A percentile compares a stretch with the other conserved stretches of the same genome.
phyloP scores from a whole-genome alignment of 225 moss, liverwort and hornwort species.

The Lunularia cruciata region DNA sequence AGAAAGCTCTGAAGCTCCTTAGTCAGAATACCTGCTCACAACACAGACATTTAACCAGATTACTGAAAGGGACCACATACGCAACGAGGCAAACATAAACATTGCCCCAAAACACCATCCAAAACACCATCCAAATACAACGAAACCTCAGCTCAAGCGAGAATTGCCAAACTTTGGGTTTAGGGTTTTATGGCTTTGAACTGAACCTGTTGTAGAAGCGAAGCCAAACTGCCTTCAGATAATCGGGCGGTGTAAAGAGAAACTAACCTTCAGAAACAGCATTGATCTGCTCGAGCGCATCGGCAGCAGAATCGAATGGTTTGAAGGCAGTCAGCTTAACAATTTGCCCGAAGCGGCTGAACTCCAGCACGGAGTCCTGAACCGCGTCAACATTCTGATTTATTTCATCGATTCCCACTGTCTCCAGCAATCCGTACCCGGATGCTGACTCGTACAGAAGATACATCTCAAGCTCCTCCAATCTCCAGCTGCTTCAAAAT shows the following conservation, averaged over 20 bases:
- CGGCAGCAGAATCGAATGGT: constrained; percentile 88
- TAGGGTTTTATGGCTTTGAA: constrained; percentile 16
- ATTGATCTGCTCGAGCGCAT: constrained; percentile 84
- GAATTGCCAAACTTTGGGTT: neutral
- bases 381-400: constrained; percentile 83
- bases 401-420: constrained; percentile 82
- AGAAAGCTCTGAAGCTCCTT: constrained; percentile 72
- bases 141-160: too few species aligned
- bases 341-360: constrained; percentile 79
- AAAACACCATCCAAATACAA: neutral
- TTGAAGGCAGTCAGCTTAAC: constrained; percentile 79
- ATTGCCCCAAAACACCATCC: neutral
- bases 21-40: constrained; percentile 70
- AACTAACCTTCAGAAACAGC: constrained; percentile 78
- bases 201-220: neutral
- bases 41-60: neutral
- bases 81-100: neutral
- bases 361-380: constrained; percentile 81
- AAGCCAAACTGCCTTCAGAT: neutral
- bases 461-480: constrained; percentile 38
- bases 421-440: constrained; percentile 87
- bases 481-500: neutral
- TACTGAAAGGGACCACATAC: neutral
- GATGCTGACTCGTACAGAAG: constrained; percentile 86
- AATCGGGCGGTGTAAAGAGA: neutral